Conservation (phyloP, 2,329 filamentous ascomycete species). For the Aureobasidium zeae region DNA sequence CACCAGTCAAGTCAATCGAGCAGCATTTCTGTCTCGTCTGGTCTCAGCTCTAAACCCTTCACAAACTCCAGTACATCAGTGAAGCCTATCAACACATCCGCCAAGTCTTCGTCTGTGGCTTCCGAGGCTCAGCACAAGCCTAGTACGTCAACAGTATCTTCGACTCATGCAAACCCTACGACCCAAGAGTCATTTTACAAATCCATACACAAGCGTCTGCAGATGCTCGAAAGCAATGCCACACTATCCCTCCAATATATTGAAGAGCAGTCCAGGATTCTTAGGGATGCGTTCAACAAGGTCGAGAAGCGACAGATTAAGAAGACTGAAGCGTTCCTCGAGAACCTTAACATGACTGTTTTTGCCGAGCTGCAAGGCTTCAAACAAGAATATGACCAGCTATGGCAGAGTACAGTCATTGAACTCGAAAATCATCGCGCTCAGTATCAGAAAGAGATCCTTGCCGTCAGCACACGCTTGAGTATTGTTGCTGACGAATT, state of each 20-base stretch:
- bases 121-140: background rate
- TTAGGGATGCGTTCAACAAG: constrained; percentile 76
- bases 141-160: constrained; percentile 11
- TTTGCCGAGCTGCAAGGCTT: constrained; percentile 69
- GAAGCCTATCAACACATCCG: background rate
- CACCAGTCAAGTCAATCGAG: background rate
- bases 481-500: constrained; percentile 91
- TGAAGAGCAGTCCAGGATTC: constrained; percentile 84
- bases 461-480: constrained; percentile 70
- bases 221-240: constrained; percentile 83
- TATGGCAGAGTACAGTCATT: constrained; percentile 92
- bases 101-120: background rate
- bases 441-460: constrained; percentile 70
- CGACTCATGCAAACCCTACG: background rate
- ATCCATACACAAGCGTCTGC: constrained; percentile 83
- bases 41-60: background rate
- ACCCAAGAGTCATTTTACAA: constrained; percentile 99
- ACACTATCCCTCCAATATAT: constrained; percentile 92
- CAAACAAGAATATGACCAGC: constrained; percentile 81
- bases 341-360: constrained; percentile 79
- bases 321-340: constrained; percentile 75
- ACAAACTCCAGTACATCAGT: background rate
- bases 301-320: constrained; percentile 78
- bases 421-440: constrained; percentile 84
- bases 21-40: background rate